A percentile compares a stretch with the other conserved stretches of the same genome.
These are phyloP conservation scores for Aeminium ludgeri DNA, from an alignment of 495 filamentous ascomycete genomes.

Conservation along the genomic window DNA sequence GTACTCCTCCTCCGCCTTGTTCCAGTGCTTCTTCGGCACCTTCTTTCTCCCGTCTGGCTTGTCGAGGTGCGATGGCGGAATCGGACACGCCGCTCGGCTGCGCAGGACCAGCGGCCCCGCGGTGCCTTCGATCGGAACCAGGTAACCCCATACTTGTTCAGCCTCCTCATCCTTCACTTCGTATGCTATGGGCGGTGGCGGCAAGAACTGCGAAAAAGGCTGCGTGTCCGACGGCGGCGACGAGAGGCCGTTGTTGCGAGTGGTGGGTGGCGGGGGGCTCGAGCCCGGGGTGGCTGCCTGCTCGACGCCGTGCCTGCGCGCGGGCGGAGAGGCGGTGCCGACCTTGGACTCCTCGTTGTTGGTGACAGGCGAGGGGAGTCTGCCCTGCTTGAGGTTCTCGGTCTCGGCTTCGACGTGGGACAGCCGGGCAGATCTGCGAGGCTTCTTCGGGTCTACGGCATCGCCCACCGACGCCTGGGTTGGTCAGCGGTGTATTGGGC, in stretches of 20 bases:
- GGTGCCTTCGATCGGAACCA: slow-evolving; percentile 61
- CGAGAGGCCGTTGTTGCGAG: slow-evolving; percentile 37
- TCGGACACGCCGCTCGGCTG: slow-evolving; percentile 47
- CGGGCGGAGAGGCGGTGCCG: slow-evolving; percentile 53
- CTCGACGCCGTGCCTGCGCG: slow-evolving; percentile 35
- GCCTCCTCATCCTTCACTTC: slow-evolving; percentile 75
- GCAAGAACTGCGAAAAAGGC: slow-evolving; percentile 59
- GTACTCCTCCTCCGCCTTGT: slow-evolving; percentile 39
- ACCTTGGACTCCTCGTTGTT: slow-evolving; percentile 36
- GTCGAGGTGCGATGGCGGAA: slow-evolving; percentile 21
- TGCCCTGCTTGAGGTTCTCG: slow-evolving; percentile 35
- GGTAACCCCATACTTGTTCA: slow-evolving; percentile 90
- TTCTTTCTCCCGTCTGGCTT: slow-evolving; percentile 26
- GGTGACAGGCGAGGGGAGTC: slow-evolving; percentile 65
- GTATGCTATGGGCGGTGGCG: slow-evolving; percentile 54
- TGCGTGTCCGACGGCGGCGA: slow-evolving; percentile 51
- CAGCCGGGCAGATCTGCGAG: slow-evolving; percentile 45
- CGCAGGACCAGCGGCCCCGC: slow-evolving; percentile 57
- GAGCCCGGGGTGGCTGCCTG: slow-evolving; percentile 33
- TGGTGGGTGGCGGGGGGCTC: slow-evolving; percentile 23
- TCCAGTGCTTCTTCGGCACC: slow-evolving; percentile 20
- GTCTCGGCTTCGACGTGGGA: slow-evolving; percentile 29
- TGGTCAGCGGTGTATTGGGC: not conserved
- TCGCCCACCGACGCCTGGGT: slow-evolving; percentile 23
- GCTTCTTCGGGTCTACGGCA: slow-evolving; percentile 38